Base-by-base conservation (phyloP, 2,329 filamentous ascomycete species). In the Penicillium sp. region DNA sequence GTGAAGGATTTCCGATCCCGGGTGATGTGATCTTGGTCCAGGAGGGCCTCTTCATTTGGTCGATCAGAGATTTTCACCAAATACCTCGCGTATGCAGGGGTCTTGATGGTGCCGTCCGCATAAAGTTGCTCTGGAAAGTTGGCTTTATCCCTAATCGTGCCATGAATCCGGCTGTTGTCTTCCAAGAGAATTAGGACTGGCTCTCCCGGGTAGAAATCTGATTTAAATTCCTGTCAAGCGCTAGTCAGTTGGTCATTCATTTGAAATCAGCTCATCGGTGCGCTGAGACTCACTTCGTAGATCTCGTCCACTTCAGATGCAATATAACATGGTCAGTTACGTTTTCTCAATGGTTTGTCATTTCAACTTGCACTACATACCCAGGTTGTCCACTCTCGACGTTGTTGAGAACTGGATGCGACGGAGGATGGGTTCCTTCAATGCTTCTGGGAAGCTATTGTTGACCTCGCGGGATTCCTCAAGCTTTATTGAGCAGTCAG, bases 1-100 rank as follows among this genome's bases (percentile, higher is more conserved):
- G 91, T 96, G 65, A 97, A 98, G 40, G 88, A 80, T 60, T 91
- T 95, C 45, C 90, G 83, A 64, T 96, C 90, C 53, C 93, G 85
- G 53, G 81, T 85, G 48, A 97, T 84, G 63, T 95, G 85, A 43
- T 86, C 76, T 67, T 89, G 85, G 57, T 90, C 86, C 13, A 93
- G 78, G n/a, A 88, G 75, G 9, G 84, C 85, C 67, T 94, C 89
- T 55, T 88, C 79, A 41, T 81, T 80, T 1, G 79, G 78, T 34
- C 79, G 76, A 50, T 84, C 81, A 47, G 85, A 79, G 28, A 93
- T 75, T 57, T 83, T 85, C 52, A 95, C 88, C 51, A 89, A 83
- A 65, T 95, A 95, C 46, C 87, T 79, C 25, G 88, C 86, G 62
- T 84, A 86, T 0, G 88, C 85, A 12, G 74, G 68, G 9, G 82